Conservation (phyloP, 768 basidiomycete species). For the Suillus variegatus region DNA sequence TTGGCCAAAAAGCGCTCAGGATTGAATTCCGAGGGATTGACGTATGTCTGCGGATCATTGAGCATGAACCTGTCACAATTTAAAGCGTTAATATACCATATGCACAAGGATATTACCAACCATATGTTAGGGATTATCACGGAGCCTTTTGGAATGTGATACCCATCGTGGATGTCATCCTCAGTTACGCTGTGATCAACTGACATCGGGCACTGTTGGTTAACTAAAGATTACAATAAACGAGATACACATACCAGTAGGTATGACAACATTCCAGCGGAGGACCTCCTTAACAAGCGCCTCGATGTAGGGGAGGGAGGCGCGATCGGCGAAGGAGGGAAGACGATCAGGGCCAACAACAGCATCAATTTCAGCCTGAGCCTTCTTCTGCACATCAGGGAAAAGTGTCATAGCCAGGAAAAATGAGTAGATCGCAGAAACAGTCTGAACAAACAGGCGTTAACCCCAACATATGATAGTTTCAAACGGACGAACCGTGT, state of each 20-base stretch:
- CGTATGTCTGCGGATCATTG: constrained; percentile 44
- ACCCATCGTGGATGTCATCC: constrained; percentile 19
- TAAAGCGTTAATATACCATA: background rate
- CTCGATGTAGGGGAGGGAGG: constrained; percentile 26
- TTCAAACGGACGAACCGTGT: constrained; percentile 42
- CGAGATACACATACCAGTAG: constrained; percentile 15
- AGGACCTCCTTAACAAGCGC: constrained; percentile 27
- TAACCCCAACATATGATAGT: background rate
- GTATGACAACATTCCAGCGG: constrained; percentile 23
- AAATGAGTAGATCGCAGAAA: constrained; percentile 21
- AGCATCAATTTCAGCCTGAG: constrained; percentile 25
- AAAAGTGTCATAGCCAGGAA: constrained; percentile 26
- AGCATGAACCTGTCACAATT: constrained; percentile 45
- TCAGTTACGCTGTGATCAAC: constrained; percentile 19
- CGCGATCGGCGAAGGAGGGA: constrained; percentile 21
- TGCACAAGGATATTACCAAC: constrained; percentile 18
- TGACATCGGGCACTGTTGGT: constrained; percentile 22
- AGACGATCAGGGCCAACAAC: constrained; percentile 25
- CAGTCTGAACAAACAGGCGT: constrained; percentile 7
- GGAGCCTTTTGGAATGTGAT: constrained; percentile 27
- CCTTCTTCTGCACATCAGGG: constrained; percentile 26
- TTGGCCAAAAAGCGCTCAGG: constrained; percentile 35
- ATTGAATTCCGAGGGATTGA: constrained; percentile 31
- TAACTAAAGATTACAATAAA: constrained; percentile 44
- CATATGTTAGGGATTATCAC: constrained; percentile 24